These are phyloP conservation scores for Tetraselmis chui DNA, from an alignment of 139 green algal species.

Conservation along the genomic window DNA sequence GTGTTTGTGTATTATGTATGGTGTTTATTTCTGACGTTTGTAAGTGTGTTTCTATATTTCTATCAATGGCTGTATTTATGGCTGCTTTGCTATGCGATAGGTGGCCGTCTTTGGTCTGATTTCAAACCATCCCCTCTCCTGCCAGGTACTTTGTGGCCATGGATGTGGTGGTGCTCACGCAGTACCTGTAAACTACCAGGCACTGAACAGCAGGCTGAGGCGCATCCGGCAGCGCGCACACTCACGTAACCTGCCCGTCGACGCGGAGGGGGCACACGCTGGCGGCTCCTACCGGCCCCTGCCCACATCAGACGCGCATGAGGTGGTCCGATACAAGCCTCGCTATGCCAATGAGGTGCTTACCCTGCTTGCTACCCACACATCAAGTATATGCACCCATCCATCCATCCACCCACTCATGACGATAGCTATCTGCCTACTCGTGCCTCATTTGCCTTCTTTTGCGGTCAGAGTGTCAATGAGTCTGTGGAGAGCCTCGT, in stretches of 20 bases:
- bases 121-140: not conserved
- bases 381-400: not conserved
- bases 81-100: too few relatives aligned
- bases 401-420: too few relatives aligned
- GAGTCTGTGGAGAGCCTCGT: not conserved
- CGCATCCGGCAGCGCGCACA: constrained; percentile 6
- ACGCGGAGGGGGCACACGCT: not conserved
- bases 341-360: not conserved
- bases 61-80: too few relatives aligned
- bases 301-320: not conserved
- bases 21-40: too few relatives aligned
- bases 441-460: too few relatives aligned
- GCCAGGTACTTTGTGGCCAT: constrained; percentile 65
- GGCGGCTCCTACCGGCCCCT: not conserved
- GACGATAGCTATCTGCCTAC: too few relatives aligned
- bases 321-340: not conserved
- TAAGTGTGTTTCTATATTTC: too few relatives aligned
- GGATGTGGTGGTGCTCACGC: constrained; percentile 69
- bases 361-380: not conserved
- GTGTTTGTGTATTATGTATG: too few relatives aligned
- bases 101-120: too few relatives aligned
- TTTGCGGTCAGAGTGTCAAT: not conserved
- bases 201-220: constrained; percentile 36
- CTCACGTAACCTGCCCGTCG: not conserved
- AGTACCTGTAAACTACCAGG: constrained; percentile 68